Base-by-base conservation (phyloP, 2,329 filamentous ascomycete species). In the Aspergillus glaucus region DNA sequence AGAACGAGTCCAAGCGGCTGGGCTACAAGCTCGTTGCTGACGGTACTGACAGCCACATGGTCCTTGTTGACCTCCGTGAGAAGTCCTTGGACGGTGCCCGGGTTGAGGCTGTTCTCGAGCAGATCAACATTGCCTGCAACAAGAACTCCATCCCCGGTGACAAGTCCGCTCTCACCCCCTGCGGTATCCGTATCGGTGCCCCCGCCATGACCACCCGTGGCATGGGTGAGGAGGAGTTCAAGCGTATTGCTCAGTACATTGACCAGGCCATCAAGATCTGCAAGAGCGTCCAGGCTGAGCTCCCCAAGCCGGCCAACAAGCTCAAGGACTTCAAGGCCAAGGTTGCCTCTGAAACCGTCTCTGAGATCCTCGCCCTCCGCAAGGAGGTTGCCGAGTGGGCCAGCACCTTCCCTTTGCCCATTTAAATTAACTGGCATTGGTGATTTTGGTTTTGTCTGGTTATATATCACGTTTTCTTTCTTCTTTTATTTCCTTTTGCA, bases 291-390 rank as follows among this genome's bases (percentile, higher is more conserved):
- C 93, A 97, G 79, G 78, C 69, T 51, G 76, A 79, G 56, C 82
- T 97, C 21, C 92, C 93, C 71, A 96, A 96, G 84, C 87, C 93
- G 74, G 89, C 88, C 65, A 98, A 97, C 84, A 96, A 94, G 84
- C 88, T 95, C 72, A 97, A 97, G 85, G 93, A 98, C 79, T 97
- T 98, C 86, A 94, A 92, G 81, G 84, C 83, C 69, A 92, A 89
- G 81, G 88, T 95, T 54, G 82, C 87, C 50, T 76, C 79, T 59
- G 91, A 89, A 56, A 81, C 86, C 65, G 79, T 95, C 44, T 73
- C 81, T 53, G 87, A 91, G 78, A 92, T 98, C 75, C 84, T 87
- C 69, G 81, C 79, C 60, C 80, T 95, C 69, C 87, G 85, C 78
- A 86, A 89, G 77, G 92, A 97, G 80, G 90, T 98, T 69, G 79